Conservation (phyloP, 1,139 yeast species). For the Suhomyces atakaporum region DNA sequence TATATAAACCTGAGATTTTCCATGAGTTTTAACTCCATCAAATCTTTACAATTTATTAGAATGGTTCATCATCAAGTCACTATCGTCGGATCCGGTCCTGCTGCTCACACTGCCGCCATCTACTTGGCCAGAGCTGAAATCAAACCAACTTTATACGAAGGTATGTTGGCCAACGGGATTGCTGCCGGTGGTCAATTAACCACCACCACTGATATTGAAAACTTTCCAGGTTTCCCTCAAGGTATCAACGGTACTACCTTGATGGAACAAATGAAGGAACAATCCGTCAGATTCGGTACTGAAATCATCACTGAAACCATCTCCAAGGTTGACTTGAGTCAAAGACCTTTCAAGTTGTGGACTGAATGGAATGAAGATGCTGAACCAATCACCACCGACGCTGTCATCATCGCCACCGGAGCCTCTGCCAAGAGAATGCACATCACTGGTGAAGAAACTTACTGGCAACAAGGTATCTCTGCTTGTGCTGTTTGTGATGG, state of each 20-base stretch:
- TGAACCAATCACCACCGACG: conserved; percentile 90
- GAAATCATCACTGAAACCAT: conserved; percentile 93
- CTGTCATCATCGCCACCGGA: conserved; percentile 92
- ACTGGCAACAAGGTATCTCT: conserved; percentile 98
- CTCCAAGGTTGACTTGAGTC: conserved; percentile 82
- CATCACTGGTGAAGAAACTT: conserved; percentile 93
- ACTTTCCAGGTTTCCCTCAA: conserved; percentile 97
- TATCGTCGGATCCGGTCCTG: conserved; percentile 97
- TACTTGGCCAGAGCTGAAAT: conserved; percentile 95
- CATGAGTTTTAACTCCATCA: neutral
- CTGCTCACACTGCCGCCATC: conserved; percentile 99
- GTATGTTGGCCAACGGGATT: conserved; percentile 94
- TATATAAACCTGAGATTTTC: neutral
- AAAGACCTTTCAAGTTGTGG: conserved; percentile 95
- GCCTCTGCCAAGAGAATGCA: conserved; percentile 94
- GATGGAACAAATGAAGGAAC: conserved; percentile 93
- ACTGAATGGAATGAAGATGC: conserved; percentile 88
- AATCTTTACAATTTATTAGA: conserved; percentile 26
- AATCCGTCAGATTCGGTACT: conserved; percentile 85
- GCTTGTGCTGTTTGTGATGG: conserved; percentile 99
- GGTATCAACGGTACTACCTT: conserved; percentile 87
- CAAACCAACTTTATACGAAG: conserved; percentile 91
- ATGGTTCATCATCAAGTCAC: conserved; percentile 89
- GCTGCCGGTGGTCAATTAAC: conserved; percentile 99
- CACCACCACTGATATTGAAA: conserved; percentile 95